Base-by-base conservation (phyloP, 495 filamentous ascomycete genomes). In the Trichoderma parareesei region DNA sequence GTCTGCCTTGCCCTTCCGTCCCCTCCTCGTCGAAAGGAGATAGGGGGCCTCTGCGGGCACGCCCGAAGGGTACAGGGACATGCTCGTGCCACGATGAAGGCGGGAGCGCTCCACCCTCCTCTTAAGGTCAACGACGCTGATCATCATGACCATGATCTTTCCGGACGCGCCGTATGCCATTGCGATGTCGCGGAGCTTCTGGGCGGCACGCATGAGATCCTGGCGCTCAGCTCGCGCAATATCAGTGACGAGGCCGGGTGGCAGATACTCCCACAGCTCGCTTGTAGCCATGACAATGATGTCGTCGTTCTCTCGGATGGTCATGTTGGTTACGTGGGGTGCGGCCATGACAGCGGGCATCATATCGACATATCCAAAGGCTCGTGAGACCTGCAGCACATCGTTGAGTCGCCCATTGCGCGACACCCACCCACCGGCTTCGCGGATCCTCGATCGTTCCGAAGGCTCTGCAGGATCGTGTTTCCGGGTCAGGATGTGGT, bases 131-230 rank as follows among this genome's bases (percentile, higher is more conserved):
- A 88, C 88, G 49, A 99, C 89, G 37, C 92, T 91, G 61, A 99
- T 85, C 73, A 98, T 89, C 92, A 97, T 96, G 1, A 99, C 91
- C 94, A 97, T 98, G 68, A 99, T 88, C 78, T 98, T 99, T 68
- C 87, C 88, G 7, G 83, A 90, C 40, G 93, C 88, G 20, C 94
- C 95, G 71, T 96, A 98, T 4, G 93, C 90, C 67, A 99, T 95
- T 35, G 94, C 95, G 44, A 99, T 78, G 78, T 99, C 94, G 40
- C 94, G 87, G 9, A 98, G 84, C 72, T 94, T 97, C 71, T 98
- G 92, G 33, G 95, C 88, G n/a, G 93, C 95, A 64, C 91, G 85
- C 94, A 99, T 98, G 13, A 96, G 80, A 73, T 99, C 93, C 40
- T 74, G 73, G 18, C 92, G 85, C 69, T 93, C 93, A 14, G 85